A percentile compares a stretch with the other conserved stretches of the same genome.
These are phyloP conservation scores for Mycena galericulata DNA, from an alignment of 768 basidiomycete genomes.

Conservation along the genomic window DNA sequence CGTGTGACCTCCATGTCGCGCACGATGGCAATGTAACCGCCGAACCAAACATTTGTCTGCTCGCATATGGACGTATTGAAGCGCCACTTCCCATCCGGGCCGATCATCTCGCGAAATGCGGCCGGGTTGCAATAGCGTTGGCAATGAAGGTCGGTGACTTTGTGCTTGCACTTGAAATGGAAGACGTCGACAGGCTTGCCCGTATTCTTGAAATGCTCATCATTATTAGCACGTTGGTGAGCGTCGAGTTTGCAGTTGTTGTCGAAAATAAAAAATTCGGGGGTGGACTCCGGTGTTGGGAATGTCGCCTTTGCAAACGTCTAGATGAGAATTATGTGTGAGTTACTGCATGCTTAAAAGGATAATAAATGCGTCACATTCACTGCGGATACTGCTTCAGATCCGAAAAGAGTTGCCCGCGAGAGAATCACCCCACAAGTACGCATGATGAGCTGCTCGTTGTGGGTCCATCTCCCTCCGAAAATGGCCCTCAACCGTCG, in stretches of 20 bases:
- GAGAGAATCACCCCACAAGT: constrained; percentile 29
- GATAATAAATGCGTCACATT: not conserved
- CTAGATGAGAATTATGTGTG: constrained; percentile 10
- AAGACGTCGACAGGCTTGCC: too few relatives aligned
- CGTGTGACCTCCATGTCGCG: constrained; percentile 5
- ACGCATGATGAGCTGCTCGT: constrained; percentile 28
- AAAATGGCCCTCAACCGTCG: constrained; percentile 30
- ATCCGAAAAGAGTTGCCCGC: constrained; percentile 21
- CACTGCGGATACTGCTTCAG: constrained; percentile 22
- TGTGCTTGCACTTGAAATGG: constrained; percentile 37
- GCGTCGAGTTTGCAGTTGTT: constrained; percentile 40
- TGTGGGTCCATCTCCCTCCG: constrained; percentile 32
- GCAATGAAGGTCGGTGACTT: constrained; percentile 28
- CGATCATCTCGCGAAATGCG: not conserved
- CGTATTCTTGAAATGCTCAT: constrained; percentile 26
- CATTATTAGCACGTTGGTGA: constrained; percentile 28
- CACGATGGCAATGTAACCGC: constrained; percentile 4
- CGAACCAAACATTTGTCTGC: constrained; percentile 18
- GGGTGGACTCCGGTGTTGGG: constrained; percentile 30
- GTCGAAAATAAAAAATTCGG: constrained; percentile 40
- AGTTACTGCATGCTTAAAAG: not conserved
- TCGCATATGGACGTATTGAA: constrained; percentile 15
- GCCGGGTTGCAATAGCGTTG: constrained; percentile 33
- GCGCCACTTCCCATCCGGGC: constrained; percentile 2
- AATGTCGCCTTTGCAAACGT: constrained; percentile 22